phyloP scores from a whole-genome alignment of 352 stramenopile genomes.

The Globisporangium perplexum region DNA sequence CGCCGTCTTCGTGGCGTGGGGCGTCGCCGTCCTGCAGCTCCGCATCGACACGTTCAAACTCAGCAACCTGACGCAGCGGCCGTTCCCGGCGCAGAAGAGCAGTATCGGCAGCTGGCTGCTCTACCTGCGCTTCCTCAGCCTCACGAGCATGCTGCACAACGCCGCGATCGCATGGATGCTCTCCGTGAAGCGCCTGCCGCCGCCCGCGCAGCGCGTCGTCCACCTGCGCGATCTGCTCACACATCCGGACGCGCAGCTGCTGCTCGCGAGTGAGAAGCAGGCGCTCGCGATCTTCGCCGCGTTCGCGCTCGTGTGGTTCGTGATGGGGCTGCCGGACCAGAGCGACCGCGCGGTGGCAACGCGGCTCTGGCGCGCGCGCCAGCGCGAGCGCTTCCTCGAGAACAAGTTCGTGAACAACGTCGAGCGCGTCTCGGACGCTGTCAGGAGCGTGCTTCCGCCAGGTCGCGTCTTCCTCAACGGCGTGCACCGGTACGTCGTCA shows the following conservation, averaged over 20 bases:
- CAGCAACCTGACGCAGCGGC: slow-evolving; percentile 52
- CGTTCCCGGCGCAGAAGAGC: slow-evolving; percentile 38
- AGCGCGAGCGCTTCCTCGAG: slow-evolving; percentile 34
- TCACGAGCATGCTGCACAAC: slow-evolving; percentile 49
- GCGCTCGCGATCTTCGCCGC: slow-evolving; percentile 29
- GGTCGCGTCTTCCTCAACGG: slow-evolving; percentile 73
- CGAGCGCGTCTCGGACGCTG: slow-evolving; percentile 20
- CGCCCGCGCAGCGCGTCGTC: slow-evolving; percentile 3
- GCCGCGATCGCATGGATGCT: slow-evolving; percentile 28
- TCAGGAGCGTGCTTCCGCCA: slow-evolving; percentile 24
- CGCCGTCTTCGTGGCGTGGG: slow-evolving; percentile 34
- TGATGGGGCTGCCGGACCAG: slow-evolving; percentile 27
- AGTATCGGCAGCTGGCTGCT: slow-evolving; percentile 58
- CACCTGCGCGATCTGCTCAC: slow-evolving; percentile 19
- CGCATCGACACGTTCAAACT: slow-evolving; percentile 62
- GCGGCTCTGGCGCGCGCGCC: slow-evolving; percentile 15
- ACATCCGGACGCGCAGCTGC: not conserved
- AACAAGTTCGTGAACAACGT: slow-evolving; percentile 60
- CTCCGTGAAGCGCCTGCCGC: slow-evolving; percentile 14
- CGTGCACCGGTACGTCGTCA: slow-evolving; percentile 60
- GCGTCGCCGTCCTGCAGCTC: slow-evolving; percentile 48
- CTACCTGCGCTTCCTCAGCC: slow-evolving; percentile 47
- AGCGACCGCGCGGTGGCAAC: slow-evolving; percentile 27
- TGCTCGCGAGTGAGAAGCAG: slow-evolving; percentile 22
- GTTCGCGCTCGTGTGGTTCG: slow-evolving; percentile 28